These are phyloP conservation scores for Piloderma croceum DNA, from an alignment of 768 basidiomycete genomes.

Conservation along the genomic window DNA sequence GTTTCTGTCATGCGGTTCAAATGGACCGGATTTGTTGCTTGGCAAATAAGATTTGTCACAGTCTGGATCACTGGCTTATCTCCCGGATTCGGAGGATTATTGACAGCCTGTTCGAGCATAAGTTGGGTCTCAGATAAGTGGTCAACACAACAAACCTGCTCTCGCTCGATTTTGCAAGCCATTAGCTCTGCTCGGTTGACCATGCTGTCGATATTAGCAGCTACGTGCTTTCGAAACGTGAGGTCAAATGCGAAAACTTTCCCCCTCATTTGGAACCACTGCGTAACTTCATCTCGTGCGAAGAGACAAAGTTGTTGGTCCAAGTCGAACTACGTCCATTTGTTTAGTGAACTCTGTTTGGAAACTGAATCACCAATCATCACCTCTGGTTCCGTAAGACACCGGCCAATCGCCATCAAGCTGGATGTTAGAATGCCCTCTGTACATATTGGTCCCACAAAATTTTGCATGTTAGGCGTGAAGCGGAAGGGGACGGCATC, in stretches of 20 bases:
- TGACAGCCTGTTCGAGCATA: slow-evolving; percentile 9
- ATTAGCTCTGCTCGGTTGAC: slow-evolving; percentile 78
- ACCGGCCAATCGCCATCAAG: slow-evolving; percentile 86
- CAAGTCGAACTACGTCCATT: slow-evolving; percentile 82
- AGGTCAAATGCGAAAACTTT: slow-evolving; percentile 54
- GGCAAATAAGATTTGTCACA: slow-evolving; percentile 75
- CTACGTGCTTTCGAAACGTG: slow-evolving; percentile 49
- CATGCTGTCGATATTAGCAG: slow-evolving; percentile 59
- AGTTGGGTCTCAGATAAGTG: not conserved
- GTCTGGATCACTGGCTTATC: slow-evolving; percentile 68
- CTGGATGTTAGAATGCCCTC: slow-evolving; percentile 86
- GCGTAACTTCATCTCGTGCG: slow-evolving; percentile 85
- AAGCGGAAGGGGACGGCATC: slow-evolving; percentile 96
- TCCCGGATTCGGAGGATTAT: slow-evolving; percentile 15
- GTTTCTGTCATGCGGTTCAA: slow-evolving; percentile 82
- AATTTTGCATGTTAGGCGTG: slow-evolving; percentile 93
- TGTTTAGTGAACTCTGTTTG: too few relatives aligned
- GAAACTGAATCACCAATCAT: too few relatives aligned
- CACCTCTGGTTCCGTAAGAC: slow-evolving; percentile 89
- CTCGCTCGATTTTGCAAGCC: slow-evolving; percentile 83
- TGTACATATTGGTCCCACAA: slow-evolving; percentile 81
- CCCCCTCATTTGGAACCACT: slow-evolving; percentile 59
- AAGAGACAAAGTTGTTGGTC: slow-evolving; percentile 90
- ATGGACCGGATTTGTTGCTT: slow-evolving; percentile 80
- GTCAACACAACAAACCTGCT: slow-evolving; percentile 47